Conservation (phyloP, 176 grass and related monocot genomes). For the Saccharum officinarum region DNA sequence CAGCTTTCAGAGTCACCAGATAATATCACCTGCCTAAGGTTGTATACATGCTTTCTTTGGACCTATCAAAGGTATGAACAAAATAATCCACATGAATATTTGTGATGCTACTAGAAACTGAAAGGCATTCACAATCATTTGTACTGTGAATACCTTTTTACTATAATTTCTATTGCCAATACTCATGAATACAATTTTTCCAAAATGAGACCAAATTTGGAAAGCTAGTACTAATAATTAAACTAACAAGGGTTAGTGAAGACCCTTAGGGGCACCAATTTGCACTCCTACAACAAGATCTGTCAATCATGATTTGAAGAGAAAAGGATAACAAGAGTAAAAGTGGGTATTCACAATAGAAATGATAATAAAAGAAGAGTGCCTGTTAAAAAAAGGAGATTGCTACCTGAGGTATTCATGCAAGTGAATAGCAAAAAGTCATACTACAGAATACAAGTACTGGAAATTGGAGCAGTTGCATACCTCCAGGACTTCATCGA, state of each 20-base stretch:
- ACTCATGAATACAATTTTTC: not conserved
- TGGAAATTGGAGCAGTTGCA: not conserved
- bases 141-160: not conserved
- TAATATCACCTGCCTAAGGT: slow-evolving; percentile 97
- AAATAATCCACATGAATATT: slow-evolving; percentile 14
- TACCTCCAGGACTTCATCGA: slow-evolving; percentile 98
- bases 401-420: not conserved
- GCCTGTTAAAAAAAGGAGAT: not conserved
- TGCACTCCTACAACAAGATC: not conserved
- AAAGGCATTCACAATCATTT: not conserved
- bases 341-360: not conserved
- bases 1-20: slow-evolving; percentile 81
- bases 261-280: not conserved
- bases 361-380: not conserved
- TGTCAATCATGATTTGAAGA: not conserved
- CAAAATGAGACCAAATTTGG: not conserved
- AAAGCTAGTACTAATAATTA: not conserved
- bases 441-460: not conserved
- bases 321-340: not conserved
- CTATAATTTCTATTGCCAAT: not conserved
- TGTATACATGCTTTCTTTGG: slow-evolving; percentile 96
- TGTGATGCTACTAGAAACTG: not conserved
- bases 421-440: not conserved
- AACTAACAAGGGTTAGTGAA: not conserved
- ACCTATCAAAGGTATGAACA: slow-evolving; percentile 58